Conservation (phyloP, 768 basidiomycete genomes). For the Auricularia heimuer region DNA sequence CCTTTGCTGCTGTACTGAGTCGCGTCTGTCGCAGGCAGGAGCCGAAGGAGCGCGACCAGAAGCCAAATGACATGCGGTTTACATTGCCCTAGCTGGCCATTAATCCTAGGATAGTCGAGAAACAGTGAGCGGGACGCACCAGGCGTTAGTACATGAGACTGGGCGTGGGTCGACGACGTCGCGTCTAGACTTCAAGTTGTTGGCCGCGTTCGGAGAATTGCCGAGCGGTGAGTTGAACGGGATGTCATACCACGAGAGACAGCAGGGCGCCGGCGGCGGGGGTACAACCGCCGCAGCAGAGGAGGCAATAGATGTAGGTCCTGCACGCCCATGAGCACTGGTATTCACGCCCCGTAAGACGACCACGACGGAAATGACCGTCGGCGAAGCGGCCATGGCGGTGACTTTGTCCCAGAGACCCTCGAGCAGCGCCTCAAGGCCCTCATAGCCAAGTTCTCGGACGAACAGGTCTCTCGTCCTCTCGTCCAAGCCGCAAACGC, state of each 20-base stretch:
- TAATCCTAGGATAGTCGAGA: not conserved
- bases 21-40: not conserved
- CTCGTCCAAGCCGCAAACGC: not conserved
- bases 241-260: not conserved
- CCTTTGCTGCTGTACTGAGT: too few relatives aligned
- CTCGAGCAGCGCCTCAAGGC: slow-evolving; percentile 64
- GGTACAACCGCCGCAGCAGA: not conserved
- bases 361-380: slow-evolving; percentile 54
- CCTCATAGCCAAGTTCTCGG: slow-evolving; percentile 63
- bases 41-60: not conserved
- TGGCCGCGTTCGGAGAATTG: not conserved
- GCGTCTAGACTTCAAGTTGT: not conserved
- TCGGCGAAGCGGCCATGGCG: slow-evolving; percentile 44
- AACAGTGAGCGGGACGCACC: not conserved
- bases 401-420: slow-evolving; percentile 26
- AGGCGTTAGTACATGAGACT: not conserved
- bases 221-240: not conserved
- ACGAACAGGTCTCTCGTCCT: slow-evolving; percentile 49
- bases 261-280: not conserved
- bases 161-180: too few relatives aligned
- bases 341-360: slow-evolving; percentile 29
- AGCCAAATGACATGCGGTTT: not conserved
- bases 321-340: not conserved
- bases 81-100: not conserved
- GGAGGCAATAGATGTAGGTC: slow-evolving; percentile 1